These are phyloP conservation scores for Gamarada debralockiae DNA, from an alignment of 495 filamentous ascomycete species.

Conservation along the genomic window DNA sequence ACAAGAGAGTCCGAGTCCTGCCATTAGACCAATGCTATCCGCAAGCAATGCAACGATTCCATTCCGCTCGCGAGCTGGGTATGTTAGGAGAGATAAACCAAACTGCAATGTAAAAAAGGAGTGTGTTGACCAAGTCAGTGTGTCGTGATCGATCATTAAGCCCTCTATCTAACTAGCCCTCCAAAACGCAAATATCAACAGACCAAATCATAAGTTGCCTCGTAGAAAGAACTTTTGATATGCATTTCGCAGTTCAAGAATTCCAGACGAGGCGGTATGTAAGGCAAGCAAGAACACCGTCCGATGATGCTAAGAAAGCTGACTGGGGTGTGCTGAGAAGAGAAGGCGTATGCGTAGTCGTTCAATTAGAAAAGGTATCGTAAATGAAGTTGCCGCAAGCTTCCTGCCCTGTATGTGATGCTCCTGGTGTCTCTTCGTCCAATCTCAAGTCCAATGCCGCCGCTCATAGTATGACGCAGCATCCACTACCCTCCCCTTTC, in stretches of 20 bases:
- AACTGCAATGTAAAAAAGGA: conserved; percentile 8
- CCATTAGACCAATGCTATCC: conserved; percentile 13
- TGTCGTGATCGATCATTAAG: conserved; percentile 18
- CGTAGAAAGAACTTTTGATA: conserved; percentile 1
- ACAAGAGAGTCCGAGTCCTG: conserved; percentile 5
- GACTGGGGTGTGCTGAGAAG: background rate
- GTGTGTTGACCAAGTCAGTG: conserved; percentile 10
- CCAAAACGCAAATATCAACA: conserved; percentile 1
- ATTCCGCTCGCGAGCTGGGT: conserved; percentile 6
- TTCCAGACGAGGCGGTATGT: background rate
- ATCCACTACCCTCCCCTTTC: conserved; percentile 74
- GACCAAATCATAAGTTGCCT: background rate
- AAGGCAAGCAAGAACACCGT: background rate
- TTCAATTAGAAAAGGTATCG: conserved; percentile 4
- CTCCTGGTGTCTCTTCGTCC: background rate
- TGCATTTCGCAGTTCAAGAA: background rate
- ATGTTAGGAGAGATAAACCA: conserved; percentile 13
- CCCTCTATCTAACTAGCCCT: conserved; percentile 6
- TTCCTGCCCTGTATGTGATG: background rate
- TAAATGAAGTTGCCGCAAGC: background rate
- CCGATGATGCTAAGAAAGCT: background rate
- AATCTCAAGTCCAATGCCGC: background rate
- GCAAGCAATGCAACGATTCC: conserved; percentile 13
- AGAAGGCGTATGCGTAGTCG: conserved; percentile 5
- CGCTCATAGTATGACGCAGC: conserved; percentile 87